phyloP scores from a whole-genome alignment of 2,329 filamentous ascomycete genomes.

The Talaromyces sp. region DNA sequence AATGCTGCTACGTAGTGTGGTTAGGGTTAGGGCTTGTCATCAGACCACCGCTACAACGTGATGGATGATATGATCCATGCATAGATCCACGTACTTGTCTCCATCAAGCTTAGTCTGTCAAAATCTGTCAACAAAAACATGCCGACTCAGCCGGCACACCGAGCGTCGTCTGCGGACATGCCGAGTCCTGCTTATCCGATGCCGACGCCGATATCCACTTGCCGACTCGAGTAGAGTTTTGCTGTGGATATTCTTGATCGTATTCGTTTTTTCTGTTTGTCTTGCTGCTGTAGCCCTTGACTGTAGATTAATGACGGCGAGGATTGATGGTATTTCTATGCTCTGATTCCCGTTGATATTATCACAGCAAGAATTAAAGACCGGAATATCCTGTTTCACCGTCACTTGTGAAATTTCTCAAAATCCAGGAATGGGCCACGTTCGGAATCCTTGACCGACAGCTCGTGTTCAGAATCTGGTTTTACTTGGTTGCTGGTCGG shows the following conservation, averaged over 20 bases:
- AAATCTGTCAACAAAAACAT: background rate
- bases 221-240: background rate
- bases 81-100: background rate
- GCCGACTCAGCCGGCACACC: constrained; percentile 9
- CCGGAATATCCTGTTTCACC: too few relatives aligned
- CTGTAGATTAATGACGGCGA: too few relatives aligned
- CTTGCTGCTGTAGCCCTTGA: too few relatives aligned
- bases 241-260: too few relatives aligned
- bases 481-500: background rate
- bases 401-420: too few relatives aligned
- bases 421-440: too few relatives aligned
- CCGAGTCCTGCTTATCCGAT: background rate
- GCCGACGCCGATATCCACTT: constrained; percentile 1
- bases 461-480: background rate
- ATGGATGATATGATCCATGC: background rate
- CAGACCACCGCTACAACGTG: background rate
- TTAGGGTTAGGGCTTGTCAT: background rate
- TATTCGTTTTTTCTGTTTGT: too few relatives aligned
- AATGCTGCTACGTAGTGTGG: too few relatives aligned
- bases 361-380: too few relatives aligned
- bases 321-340: too few relatives aligned
- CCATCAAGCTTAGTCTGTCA: background rate
- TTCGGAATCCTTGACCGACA: background rate
- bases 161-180: background rate
- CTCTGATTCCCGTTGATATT: too few relatives aligned